These are phyloP conservation scores for Globisporangium radiosum DNA, from an alignment of 352 stramenopile genomes.

Conservation along the genomic window DNA sequence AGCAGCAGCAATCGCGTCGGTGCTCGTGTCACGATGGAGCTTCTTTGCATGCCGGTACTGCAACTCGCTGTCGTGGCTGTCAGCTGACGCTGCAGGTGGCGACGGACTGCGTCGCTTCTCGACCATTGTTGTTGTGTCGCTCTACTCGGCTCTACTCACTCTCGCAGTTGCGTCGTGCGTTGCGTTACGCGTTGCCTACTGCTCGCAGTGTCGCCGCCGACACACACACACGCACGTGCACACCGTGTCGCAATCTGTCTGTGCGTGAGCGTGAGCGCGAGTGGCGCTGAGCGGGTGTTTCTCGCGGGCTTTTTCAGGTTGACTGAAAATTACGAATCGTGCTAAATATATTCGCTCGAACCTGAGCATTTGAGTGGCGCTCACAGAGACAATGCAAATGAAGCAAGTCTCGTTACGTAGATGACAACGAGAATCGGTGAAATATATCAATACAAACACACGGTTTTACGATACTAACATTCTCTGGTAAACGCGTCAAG, in stretches of 20 bases:
- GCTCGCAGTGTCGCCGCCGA: not conserved
- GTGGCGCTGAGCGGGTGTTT: not conserved
- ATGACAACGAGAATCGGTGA: too few species aligned
- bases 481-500: too few species aligned
- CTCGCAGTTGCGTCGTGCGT: not conserved
- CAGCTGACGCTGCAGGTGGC: not conserved
- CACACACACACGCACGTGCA: not conserved
- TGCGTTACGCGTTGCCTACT: not conserved
- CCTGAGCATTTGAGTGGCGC: not conserved
- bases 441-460: too few species aligned
- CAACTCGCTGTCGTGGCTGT: not conserved
- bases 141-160: too few species aligned
- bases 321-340: not conserved
- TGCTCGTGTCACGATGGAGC: not conserved
- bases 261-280: not conserved
- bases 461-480: too few species aligned
- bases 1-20: not conserved
- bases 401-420: too few species aligned
- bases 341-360: not conserved
- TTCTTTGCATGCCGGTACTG: slow-evolving; percentile 1
- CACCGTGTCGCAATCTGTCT: too few species aligned
- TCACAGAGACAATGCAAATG: not conserved
- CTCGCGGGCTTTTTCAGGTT: not conserved
- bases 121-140: slow-evolving; percentile 24
- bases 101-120: slow-evolving; percentile 39